Evolutionary conservation across 1,139 yeast genomes (phyloP), one percentile per base, ranked within the genome.

Genomic region (Pichia sp.): DNA sequence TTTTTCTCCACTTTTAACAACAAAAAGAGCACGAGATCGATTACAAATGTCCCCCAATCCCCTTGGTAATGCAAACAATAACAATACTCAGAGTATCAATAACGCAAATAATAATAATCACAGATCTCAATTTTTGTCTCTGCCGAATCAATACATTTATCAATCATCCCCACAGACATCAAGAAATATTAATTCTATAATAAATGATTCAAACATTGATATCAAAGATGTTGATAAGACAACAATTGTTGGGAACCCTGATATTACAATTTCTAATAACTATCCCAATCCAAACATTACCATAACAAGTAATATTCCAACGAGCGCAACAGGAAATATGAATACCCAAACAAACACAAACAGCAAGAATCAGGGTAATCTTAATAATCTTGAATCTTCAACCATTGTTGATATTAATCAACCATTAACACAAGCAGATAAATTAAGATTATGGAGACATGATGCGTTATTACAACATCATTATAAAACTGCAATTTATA

Each of bases 391-490:
- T 12, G 53, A 50, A 44, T 37, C 49, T 2, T 50, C 53, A 16
- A 43, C 49, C 15, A 50, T 50, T 11, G 46, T 45, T 13, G 53
- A 47, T 24, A 40, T 53, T 22, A 61, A 62, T 16, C 51, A 56
- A 4, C 83, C 84, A 4, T 64, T 83, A 42, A 78, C 95, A 0
- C 95, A 87, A 49, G 94, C 94, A 0, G 97, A 90, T 55, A 80
- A 85, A 58, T 73, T 92, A 40, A 69, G 98, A 42, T 70, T 87
- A 37, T 92, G 98, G 98, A 72, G 98, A 46, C 96, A 89, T 54
- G 96, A 89, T 63, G 96, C 98, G 0, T 68, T 85, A 50, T 82
- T 85, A 82, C 96, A 90, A 59, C 97, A 90, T 63, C 95, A 90
- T 54, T 86, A 86, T 64, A 76, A 76, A 43, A 87, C 97, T 0